Conservation (phyloP, 768 basidiomycete genomes). For the Suillus occidentalis region DNA sequence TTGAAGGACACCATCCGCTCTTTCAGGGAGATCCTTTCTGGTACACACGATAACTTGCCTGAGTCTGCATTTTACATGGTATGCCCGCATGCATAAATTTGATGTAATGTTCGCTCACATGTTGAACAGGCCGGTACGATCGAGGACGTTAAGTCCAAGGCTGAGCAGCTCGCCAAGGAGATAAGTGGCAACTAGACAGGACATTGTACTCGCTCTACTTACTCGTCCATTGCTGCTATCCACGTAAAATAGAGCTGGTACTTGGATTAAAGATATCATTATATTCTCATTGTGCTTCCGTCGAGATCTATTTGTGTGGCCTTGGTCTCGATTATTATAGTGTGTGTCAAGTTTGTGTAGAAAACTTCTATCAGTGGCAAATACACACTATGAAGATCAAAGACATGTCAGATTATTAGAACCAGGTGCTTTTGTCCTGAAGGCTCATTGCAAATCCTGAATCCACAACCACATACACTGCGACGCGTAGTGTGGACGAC, state of each 20-base stretch:
- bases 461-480: background rate
- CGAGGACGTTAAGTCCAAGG: slow-evolving; percentile 96
- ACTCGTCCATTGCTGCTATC: slow-evolving; percentile 2
- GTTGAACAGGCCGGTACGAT: slow-evolving; percentile 75
- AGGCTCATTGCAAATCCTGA: background rate
- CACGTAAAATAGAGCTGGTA: slow-evolving; percentile 15
- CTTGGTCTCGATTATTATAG: background rate
- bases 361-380: background rate
- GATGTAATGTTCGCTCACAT: slow-evolving; percentile 2
- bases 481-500: background rate
- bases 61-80: slow-evolving; percentile 99
- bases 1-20: slow-evolving; percentile 96
- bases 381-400: background rate
- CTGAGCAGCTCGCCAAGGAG: slow-evolving; percentile 96
- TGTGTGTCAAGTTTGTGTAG: background rate
- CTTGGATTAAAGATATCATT: slow-evolving; percentile 12
- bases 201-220: slow-evolving; percentile 13
- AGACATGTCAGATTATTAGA: background rate
- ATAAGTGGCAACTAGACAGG: slow-evolving; percentile 52
- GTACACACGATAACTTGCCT: slow-evolving; percentile 83
- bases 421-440: background rate
- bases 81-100: slow-evolving; percentile 15
- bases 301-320: background rate
- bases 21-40: slow-evolving; percentile 97
- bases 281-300: background rate